Evolutionary conservation across 2,329 filamentous ascomycete genomes (phyloP).

Genomic region (Nemania serpens): DNA sequence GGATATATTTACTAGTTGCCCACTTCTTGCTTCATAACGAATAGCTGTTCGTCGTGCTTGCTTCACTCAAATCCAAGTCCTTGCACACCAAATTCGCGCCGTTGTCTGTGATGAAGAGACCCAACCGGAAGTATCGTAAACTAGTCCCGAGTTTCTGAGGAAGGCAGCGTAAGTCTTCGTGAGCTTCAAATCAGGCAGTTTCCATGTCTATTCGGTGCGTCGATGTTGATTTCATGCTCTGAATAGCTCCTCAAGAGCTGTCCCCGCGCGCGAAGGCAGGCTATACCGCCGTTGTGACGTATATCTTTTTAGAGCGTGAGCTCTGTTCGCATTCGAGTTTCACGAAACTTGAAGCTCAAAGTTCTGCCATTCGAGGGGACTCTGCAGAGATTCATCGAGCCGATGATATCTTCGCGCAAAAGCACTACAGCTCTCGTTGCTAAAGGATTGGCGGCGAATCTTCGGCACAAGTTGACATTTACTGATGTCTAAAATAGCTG

Average conservation of each 20-base stretch:
- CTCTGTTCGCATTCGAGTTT: not conserved
- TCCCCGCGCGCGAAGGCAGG: too few species aligned
- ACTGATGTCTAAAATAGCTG: conserved; percentile 33
- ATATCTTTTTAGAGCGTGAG: not conserved
- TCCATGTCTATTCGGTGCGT: too few species aligned
- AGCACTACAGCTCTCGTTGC: not conserved
- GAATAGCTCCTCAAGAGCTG: too few species aligned
- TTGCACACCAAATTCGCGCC: not conserved
- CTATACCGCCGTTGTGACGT: too few species aligned
- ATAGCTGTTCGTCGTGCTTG: not conserved
- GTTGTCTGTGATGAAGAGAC: not conserved
- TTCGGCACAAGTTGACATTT: conserved; percentile 35
- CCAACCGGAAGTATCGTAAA: too few species aligned
- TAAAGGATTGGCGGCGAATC: conserved; percentile 32
- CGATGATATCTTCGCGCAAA: conserved; percentile 30
- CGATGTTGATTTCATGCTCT: too few species aligned
- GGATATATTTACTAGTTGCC: conserved; percentile 3
- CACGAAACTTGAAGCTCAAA: not conserved
- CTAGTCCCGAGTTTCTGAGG: too few species aligned
- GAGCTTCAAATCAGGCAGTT: too few species aligned
- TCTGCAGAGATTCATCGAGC: conserved; percentile 34
- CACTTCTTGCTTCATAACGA: conserved; percentile 2
- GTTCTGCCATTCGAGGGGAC: conserved; percentile 22
- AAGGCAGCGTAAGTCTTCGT: too few species aligned
- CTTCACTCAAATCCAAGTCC: not conserved